Evolutionary conservation across 2,329 filamentous ascomycete species (phyloP).

Genomic region (Aureobasidium zeae): DNA sequence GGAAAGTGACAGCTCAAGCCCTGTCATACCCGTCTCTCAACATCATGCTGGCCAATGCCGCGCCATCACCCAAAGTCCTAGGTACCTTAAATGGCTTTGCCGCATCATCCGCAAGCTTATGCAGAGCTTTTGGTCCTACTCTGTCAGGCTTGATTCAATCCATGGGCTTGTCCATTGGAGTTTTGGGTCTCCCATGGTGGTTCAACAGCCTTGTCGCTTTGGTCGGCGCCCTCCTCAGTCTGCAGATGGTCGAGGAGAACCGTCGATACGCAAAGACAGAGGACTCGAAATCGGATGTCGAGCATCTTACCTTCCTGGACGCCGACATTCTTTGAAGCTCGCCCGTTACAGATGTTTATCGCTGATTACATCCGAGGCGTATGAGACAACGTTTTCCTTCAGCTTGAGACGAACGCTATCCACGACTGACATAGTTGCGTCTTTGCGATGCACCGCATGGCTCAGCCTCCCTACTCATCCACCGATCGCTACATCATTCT

Average conservation of each 20-base stretch:
- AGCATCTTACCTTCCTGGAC: slow-evolving; percentile 8
- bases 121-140: slow-evolving; percentile 78
- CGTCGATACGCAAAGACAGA: slow-evolving; percentile 17
- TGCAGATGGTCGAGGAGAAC: slow-evolving; percentile 49
- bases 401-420: not conserved
- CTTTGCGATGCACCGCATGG: not conserved
- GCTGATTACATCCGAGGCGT: not conserved
- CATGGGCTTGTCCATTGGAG: slow-evolving; percentile 66
- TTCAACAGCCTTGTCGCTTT: slow-evolving; percentile 68
- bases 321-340: not conserved
- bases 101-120: slow-evolving; percentile 81
- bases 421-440: not conserved
- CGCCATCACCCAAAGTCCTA: slow-evolving; percentile 72
- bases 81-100: slow-evolving; percentile 90
- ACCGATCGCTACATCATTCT: not conserved
- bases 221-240: slow-evolving; percentile 63
- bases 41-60: slow-evolving; percentile 81
- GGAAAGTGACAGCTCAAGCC: slow-evolving; percentile 88
- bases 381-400: not conserved
- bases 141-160: slow-evolving; percentile 80
- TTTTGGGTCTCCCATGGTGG: slow-evolving; percentile 92
- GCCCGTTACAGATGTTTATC: not conserved
- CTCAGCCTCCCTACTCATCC: not conserved
- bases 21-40: slow-evolving; percentile 85
- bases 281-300: slow-evolving; percentile 6